A percentile compares a stretch with the other conserved stretches of the same genome.
Evolutionary conservation across 2,329 filamentous ascomycete species (phyloP).

Genomic region (Chaetothyriales sp.): DNA sequence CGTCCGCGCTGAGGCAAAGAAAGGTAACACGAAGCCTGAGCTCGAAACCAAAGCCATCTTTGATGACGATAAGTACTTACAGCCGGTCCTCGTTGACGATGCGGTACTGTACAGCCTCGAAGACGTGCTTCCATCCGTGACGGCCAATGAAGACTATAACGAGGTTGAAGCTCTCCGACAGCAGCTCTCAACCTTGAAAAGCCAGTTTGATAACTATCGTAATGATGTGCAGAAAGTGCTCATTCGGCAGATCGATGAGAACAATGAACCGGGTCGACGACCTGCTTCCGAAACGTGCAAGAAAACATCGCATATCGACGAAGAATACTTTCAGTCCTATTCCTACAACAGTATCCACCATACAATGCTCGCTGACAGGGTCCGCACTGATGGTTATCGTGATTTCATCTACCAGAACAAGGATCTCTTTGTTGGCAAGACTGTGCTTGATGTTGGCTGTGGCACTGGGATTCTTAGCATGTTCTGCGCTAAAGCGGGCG

Average conservation of each 20-base stretch:
- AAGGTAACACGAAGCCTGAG: conserved; percentile 36
- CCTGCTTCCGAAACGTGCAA: conserved; percentile 31
- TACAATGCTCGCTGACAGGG: conserved; percentile 81
- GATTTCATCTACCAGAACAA: conserved; percentile 94
- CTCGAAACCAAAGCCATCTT: conserved; percentile 51
- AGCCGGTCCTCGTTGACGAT: conserved; percentile 78
- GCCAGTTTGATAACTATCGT: conserved; percentile 53
- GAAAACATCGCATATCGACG: conserved; percentile 35
- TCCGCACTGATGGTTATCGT: conserved; percentile 81
- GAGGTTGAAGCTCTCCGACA: conserved; percentile 47
- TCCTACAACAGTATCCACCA: conserved; percentile 76
- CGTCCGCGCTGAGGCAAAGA: conserved; percentile 35
- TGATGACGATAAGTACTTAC: conserved; percentile 65
- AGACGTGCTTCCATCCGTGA: conserved; percentile 45
- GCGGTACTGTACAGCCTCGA: conserved; percentile 77
- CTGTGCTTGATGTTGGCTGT: conserved; percentile 82
- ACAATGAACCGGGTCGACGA: conserved; percentile 24
- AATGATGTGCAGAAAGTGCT: conserved; percentile 53
- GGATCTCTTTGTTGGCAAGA: conserved; percentile 69
- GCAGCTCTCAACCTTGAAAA: conserved; percentile 45
- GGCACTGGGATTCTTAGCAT: conserved; percentile 76
- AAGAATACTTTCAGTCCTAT: conserved; percentile 52
- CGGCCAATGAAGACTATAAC: conserved; percentile 20
- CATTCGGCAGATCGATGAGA: conserved; percentile 50
- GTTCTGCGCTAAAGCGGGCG: conserved; percentile 86